Percentiles rank a stretch among this genome's conserved stretches.
Evolutionary conservation across 805 yeast genomes (phyloP).

Genomic region (Saturnispora silvae): DNA sequence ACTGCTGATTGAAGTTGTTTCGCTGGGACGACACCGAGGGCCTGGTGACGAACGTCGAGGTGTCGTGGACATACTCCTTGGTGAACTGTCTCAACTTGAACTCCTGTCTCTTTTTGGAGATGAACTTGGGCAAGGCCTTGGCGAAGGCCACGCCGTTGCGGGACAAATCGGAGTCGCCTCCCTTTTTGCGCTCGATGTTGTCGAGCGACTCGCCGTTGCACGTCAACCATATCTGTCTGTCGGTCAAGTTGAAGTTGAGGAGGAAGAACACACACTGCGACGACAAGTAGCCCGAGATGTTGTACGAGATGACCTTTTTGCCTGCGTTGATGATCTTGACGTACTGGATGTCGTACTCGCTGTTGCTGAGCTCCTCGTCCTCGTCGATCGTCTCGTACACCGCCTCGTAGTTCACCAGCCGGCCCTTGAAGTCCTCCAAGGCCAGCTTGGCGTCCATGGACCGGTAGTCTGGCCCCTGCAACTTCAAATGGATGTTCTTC

Average conservation of each 20-base stretch:
- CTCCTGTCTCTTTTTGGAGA: slow-evolving; percentile 25
- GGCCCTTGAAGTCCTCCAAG: slow-evolving; percentile 66
- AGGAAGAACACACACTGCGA: slow-evolving; percentile 47
- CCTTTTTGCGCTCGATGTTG: slow-evolving; percentile 20
- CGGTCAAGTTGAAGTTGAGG: slow-evolving; percentile 30
- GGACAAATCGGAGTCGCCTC: slow-evolving; percentile 26
- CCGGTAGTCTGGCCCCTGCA: slow-evolving; percentile 87
- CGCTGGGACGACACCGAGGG: neutral
- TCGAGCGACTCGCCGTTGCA: slow-evolving; percentile 26
- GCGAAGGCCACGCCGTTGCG: slow-evolving; percentile 25
- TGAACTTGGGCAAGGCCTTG: slow-evolving; percentile 26
- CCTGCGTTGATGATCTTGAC: slow-evolving; percentile 58
- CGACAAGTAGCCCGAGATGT: slow-evolving; percentile 46
- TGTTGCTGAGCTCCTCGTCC: slow-evolving; percentile 31
- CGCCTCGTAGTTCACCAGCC: slow-evolving; percentile 73
- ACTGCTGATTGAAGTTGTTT: slow-evolving; percentile 17
- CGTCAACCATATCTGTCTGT: slow-evolving; percentile 29
- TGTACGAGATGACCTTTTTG: slow-evolving; percentile 43
- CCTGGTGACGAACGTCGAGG: slow-evolving; percentile 15
- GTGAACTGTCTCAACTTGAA: slow-evolving; percentile 26
- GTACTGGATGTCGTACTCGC: slow-evolving; percentile 40
- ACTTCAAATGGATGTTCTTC: slow-evolving; percentile 71
- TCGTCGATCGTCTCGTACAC: slow-evolving; percentile 90
- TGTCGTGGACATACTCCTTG: slow-evolving; percentile 25
- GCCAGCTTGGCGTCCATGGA: slow-evolving; percentile 78